A percentile compares a stretch with the other conserved stretches of the same genome.
These are phyloP conservation scores for Aspergillus sergii DNA, from an alignment of 2,329 filamentous ascomycete species.

Conservation along the genomic window DNA sequence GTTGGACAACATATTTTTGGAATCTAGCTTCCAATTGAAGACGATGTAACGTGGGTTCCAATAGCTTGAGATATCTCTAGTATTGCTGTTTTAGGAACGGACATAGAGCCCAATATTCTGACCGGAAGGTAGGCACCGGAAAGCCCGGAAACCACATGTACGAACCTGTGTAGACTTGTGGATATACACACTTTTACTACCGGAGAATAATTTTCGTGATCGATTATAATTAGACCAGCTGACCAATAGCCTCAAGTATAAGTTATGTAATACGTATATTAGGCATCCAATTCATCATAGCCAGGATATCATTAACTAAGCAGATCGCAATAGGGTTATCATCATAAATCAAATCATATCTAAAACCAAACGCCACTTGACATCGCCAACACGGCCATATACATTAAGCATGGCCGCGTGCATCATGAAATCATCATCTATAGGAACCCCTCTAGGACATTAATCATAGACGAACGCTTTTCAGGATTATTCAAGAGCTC, in stretches of 20 bases:
- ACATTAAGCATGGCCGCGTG: not conserved
- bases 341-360: not conserved
- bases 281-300: not conserved
- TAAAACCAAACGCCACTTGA: not conserved
- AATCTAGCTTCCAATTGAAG: not conserved
- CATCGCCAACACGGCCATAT: not conserved
- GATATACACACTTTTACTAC: not conserved
- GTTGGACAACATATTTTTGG: not conserved
- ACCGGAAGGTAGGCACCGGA: not conserved
- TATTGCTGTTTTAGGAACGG: not conserved
- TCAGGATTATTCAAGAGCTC: constrained; percentile 13
- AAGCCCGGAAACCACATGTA: not conserved
- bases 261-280: not conserved
- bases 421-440: not conserved
- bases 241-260: not conserved
- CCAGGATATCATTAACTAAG: not conserved
- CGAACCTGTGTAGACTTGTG: not conserved
- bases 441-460: constrained; percentile 13
- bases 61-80: not conserved
- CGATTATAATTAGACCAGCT: not conserved
- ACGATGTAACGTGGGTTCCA: not conserved
- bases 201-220: not conserved
- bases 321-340: constrained; percentile 3
- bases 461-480: constrained; percentile 21
- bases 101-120: not conserved